phyloP scores from a whole-genome alignment of 805 yeast species.

The Candida michaelii region DNA sequence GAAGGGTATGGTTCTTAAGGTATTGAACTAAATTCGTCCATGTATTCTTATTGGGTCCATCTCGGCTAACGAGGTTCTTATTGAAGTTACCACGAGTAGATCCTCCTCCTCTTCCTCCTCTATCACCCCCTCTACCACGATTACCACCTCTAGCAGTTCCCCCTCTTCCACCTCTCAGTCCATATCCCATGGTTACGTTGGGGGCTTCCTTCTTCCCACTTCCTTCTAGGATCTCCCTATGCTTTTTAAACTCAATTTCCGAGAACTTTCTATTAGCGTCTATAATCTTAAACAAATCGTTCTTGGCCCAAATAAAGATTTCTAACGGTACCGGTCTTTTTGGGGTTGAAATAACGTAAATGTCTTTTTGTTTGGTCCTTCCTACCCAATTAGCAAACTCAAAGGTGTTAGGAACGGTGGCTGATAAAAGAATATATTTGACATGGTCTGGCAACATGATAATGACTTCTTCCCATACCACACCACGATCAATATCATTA shows the following conservation, averaged over 20 bases:
- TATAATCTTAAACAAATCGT: constrained; percentile 68
- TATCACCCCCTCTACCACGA: constrained; percentile 32
- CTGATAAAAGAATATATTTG: constrained; percentile 88
- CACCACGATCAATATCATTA: constrained; percentile 98
- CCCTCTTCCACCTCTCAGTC: constrained; percentile 43
- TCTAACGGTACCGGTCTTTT: constrained; percentile 96
- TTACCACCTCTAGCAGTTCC: constrained; percentile 48
- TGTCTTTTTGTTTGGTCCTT: constrained; percentile 91
- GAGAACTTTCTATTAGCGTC: constrained; percentile 70
- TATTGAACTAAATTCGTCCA: constrained; percentile 75
- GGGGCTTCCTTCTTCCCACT: constrained; percentile 35
- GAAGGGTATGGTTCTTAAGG: constrained; percentile 62
- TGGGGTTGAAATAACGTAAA: constrained; percentile 93
- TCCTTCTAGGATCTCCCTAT: constrained; percentile 51
- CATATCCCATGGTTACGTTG: constrained; percentile 36
- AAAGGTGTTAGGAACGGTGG: constrained; percentile 91
- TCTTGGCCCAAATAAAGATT: constrained; percentile 81
- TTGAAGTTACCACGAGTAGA: constrained; percentile 18
- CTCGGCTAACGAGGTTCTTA: constrained; percentile 28
- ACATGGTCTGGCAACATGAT: constrained; percentile 95
- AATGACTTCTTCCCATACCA: constrained; percentile 99
- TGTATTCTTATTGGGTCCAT: constrained; percentile 76
- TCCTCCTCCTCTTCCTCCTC: constrained; percentile 34
- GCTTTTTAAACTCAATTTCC: constrained; percentile 61
- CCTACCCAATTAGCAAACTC: constrained; percentile 99